These are phyloP conservation scores for Gleditsia sinensis DNA, from an alignment of 306 rosid genomes.

Conservation along the genomic window DNA sequence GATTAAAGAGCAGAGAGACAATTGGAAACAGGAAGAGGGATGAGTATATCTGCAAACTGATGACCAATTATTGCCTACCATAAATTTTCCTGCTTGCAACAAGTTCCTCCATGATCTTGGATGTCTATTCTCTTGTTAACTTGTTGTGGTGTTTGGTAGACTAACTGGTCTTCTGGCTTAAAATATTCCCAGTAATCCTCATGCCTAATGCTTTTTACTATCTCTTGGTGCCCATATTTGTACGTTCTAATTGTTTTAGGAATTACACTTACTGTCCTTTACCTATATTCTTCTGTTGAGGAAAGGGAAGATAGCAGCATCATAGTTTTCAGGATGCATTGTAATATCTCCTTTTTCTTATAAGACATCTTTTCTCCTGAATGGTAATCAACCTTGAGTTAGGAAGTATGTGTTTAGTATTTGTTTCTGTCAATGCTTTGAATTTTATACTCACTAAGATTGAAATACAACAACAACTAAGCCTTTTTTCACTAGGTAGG, in stretches of 20 bases:
- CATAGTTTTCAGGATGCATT: slow-evolving; percentile 5
- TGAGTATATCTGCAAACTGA: neutral
- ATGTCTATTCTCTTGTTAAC: neutral
- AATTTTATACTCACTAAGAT: neutral
- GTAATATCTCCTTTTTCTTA: neutral
- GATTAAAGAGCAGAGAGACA: neutral
- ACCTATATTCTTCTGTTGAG: neutral
- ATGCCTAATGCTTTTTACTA: neutral
- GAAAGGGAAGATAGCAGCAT: slow-evolving; percentile 5
- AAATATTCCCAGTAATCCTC: neutral
- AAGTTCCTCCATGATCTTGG: neutral
- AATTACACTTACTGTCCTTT: neutral
- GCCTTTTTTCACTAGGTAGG: no score
- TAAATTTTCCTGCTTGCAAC: neutral
- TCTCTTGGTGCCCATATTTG: neutral
- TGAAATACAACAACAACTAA: no score
- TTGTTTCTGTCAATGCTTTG: slow-evolving; percentile 6
- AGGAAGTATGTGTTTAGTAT: neutral
- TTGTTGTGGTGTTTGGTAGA: slow-evolving; percentile 3
- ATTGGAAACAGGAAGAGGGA: neutral
- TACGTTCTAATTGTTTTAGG: neutral
- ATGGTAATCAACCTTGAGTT: neutral
- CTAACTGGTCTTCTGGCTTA: neutral
- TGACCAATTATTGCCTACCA: neutral
- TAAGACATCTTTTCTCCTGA: neutral